Percentiles rank a stretch among this genome's conserved stretches.
Conservation (phyloP, 169 alveolate genomes). For the Plasmodium vivax region DNA sequence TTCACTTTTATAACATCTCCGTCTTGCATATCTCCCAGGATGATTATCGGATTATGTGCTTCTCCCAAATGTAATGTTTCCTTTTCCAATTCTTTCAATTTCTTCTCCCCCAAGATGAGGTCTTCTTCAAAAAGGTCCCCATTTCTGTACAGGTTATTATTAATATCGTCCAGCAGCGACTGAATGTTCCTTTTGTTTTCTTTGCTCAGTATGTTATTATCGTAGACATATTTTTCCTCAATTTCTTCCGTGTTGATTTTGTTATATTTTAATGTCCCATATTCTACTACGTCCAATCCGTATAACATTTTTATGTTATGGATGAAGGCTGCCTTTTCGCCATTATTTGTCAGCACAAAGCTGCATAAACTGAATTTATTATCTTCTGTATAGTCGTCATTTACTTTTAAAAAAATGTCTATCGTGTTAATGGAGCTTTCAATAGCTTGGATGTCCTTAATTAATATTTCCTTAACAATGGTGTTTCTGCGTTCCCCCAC, state of each 20-base stretch:
- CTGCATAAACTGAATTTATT: constrained; percentile 29
- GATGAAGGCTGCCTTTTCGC: constrained; percentile 35
- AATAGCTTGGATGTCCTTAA: constrained; percentile 37
- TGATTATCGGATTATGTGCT: constrained; percentile 41
- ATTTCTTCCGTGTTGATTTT: constrained; percentile 42
- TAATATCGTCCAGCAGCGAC: constrained; percentile 20
- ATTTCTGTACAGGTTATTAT: constrained; percentile 18
- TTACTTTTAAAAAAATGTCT: constrained; percentile 60
- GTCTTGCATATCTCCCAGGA: constrained; percentile 66
- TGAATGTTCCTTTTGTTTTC: constrained; percentile 21
- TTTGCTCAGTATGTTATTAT: constrained; percentile 35
- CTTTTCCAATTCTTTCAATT: constrained; percentile 1
- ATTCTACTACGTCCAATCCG: constrained; percentile 64
- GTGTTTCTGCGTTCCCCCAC: constrained; percentile 10
- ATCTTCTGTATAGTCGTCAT: constrained; percentile 39
- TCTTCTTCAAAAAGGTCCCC: constrained; percentile 4
- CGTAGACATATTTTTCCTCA: constrained; percentile 55
- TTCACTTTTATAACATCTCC: constrained; percentile 48
- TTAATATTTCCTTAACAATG: constrained; percentile 51
- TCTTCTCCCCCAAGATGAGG: not conserved
- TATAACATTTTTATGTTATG: constrained; percentile 59
- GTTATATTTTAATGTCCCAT: constrained; percentile 64
- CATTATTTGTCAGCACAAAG: constrained; percentile 26
- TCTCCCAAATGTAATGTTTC: constrained; percentile 25
- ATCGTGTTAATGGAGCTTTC: constrained; percentile 45